Evolutionary conservation across 164 flowering plant genomes (phyloP).

Genomic region (Liriodendron chinense): DNA sequence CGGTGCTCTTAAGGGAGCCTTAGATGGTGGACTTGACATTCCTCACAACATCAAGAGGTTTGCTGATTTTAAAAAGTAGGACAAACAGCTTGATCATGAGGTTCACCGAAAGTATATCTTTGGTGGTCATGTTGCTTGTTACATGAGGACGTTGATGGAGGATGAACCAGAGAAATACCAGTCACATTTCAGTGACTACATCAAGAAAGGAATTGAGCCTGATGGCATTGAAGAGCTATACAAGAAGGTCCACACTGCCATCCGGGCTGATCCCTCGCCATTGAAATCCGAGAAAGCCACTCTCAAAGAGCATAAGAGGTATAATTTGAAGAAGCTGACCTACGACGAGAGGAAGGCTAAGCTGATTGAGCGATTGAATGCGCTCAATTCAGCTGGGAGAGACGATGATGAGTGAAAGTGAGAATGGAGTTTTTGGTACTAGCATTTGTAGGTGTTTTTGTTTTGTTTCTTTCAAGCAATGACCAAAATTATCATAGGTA

Average conservation of each 20-base stretch:
- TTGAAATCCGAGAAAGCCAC: conserved; percentile 61
- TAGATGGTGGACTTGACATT: conserved; percentile 87
- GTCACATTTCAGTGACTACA: conserved; percentile 64
- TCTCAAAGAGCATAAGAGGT: conserved; percentile 86
- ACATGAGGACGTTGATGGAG: conserved; percentile 65
- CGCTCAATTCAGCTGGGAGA: conserved; percentile 52
- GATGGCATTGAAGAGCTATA: conserved; percentile 59
- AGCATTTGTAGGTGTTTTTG: too few species aligned
- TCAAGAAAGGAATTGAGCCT: conserved; percentile 59
- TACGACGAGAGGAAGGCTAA: conserved; percentile 59
- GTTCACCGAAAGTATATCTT: conserved; percentile 75
- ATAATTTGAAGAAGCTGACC: conserved; percentile 63
- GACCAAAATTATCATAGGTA: too few species aligned
- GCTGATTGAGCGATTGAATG: conserved; percentile 60
- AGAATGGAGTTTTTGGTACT: too few species aligned
- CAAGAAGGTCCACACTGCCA: conserved; percentile 63
- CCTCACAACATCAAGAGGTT: conserved; percentile 88
- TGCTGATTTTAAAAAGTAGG: conserved; percentile 64
- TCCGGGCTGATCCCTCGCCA: conserved; percentile 46
- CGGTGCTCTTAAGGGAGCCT: conserved; percentile 70
- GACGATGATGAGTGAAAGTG: conserved; percentile 44
- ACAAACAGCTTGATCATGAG: conserved; percentile 72
- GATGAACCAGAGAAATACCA: conserved; percentile 91
- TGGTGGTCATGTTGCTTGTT: conserved; percentile 79
- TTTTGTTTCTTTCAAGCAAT: too few species aligned